Evolutionary conservation across 306 rosid species (phyloP), one percentile per base, ranked within the genome.

Genomic region (Dalbergia cultrata): DNA sequence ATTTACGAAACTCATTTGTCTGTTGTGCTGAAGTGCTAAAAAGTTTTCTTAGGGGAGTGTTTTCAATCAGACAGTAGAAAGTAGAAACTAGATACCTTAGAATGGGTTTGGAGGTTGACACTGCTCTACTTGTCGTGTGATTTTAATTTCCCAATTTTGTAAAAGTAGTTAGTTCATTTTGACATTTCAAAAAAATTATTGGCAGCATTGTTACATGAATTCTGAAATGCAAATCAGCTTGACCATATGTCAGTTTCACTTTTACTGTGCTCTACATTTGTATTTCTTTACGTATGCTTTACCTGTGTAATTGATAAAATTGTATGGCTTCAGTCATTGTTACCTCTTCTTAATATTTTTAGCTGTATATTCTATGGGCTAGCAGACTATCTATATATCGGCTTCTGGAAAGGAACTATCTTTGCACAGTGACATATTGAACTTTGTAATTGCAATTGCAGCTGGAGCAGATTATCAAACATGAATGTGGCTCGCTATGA

Each of bases 401-500:
- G 16, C 9, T 13, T 39, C 67, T 35, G 16, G 49, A 58, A 57
- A 43, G 22, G 31, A 54, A 56, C 8, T 43, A 31, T 81, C 58
- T 67, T 70, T 66, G 37, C 26, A 17, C 18, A 9, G 31, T 43
- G 39, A 26, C 45, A 35, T 14, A 37, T 68, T 69, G 19, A 59
- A 57, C 50, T 70, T 67, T 45, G 71, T 17, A 5, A 33, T 65
- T 81, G 54, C 35, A 65, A 71, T 84, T 86, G 90, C 93, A 95
- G 99, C 53, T 95, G 99, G 99, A 82, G 86, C 82, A 87, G 86
- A 86, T 89, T 90, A 80, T 88, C 96, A 61, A 83, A 77, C 79
- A 83, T 86, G 90, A 93, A 95, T 49, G 91, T 86, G 79, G 97
- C 97, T 74, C 92, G 99, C 44, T 84, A 90, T 33, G 94, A 93